Conservation (phyloP, 2,329 filamentous ascomycete species). For the Curvularia sp. region DNA sequence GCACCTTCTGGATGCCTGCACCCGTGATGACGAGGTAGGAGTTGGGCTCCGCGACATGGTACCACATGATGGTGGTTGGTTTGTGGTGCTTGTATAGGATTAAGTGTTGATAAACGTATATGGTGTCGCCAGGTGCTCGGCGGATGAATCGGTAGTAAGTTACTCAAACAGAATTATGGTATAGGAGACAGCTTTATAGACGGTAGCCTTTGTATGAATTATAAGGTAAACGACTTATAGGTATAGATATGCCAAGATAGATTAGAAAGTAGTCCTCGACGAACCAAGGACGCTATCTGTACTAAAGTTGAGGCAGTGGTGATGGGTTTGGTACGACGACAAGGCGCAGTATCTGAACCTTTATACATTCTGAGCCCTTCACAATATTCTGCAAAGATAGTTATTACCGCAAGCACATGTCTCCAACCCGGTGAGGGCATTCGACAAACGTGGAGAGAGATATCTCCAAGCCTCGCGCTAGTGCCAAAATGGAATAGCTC, state of each 20-base stretch:
- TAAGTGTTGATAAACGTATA: neutral
- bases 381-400: neutral
- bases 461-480: neutral
- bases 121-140: neutral
- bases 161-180: neutral
- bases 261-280: neutral
- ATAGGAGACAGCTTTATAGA: neutral
- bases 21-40: conserved; percentile 89
- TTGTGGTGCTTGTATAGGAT: no score
- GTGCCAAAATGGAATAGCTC: neutral
- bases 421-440: conserved; percentile 7
- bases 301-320: conserved; percentile 6
- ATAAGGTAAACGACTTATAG: no score
- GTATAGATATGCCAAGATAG: neutral
- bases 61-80: conserved; percentile 52
- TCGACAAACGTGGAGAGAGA: neutral
- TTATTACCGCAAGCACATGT: conserved; percentile 4
- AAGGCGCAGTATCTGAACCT: neutral
- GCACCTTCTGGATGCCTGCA: conserved; percentile 74
- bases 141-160: neutral
- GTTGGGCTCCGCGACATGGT: conserved; percentile 75
- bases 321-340: neutral
- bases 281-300: neutral
- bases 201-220: neutral
- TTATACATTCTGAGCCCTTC: conserved; percentile 5